Percentiles rank a stretch among this genome's conserved stretches.
Evolutionary conservation across 148 eudicot species (phyloP).

Genomic region (Cornus kousa): DNA sequence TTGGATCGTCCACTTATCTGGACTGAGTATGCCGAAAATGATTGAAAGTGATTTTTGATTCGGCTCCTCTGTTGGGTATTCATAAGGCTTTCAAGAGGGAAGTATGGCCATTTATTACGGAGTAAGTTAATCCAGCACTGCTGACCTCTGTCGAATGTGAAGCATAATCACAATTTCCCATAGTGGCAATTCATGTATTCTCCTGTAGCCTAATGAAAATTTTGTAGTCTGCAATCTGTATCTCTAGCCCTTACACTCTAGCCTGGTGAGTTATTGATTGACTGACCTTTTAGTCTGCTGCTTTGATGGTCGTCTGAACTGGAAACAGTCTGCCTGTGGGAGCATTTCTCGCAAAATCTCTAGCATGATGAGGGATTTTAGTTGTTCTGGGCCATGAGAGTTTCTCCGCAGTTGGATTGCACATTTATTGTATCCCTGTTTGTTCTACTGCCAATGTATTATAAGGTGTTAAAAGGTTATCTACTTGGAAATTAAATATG

Average conservation of each 20-base stretch:
- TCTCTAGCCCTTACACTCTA: neutral
- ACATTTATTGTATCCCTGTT: neutral
- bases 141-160: neutral
- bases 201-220: no score
- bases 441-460: neutral
- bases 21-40: neutral
- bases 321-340: constrained; percentile 1
- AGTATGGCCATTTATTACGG: neutral
- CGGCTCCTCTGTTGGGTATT: neutral
- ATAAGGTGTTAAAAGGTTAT: neutral
- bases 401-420: no score
- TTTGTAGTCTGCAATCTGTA: neutral
- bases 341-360: neutral
- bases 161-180: no score
- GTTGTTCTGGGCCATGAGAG: no score
- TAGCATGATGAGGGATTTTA: no score
- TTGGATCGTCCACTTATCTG: neutral
- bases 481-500: neutral
- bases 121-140: constrained; percentile 3
- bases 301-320: constrained; percentile 4
- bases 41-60: neutral
- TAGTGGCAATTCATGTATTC: no score
- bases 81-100: neutral
- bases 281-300: constrained; percentile 13
- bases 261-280: no score